Evolutionary conservation across 768 basidiomycete genomes (phyloP), one percentile per base, ranked within the genome.

Genomic region (Lactarius sanguifluus): DNA sequence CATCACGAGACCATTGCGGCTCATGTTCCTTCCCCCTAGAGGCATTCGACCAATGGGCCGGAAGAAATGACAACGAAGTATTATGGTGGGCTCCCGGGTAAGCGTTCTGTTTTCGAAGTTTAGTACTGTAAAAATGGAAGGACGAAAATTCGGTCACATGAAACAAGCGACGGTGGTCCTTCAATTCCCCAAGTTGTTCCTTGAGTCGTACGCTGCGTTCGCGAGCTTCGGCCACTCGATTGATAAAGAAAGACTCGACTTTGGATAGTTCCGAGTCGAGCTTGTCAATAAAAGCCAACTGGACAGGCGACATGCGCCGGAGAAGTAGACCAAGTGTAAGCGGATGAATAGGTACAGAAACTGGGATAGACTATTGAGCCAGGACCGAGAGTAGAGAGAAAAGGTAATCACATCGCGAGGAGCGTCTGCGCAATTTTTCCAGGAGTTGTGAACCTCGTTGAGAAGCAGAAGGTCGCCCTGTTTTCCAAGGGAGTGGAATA

Each of bases 181-280:
- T 54, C 54, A 72, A 58, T 34, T 69, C 68, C 25, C 59, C 59
- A 20, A 72, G 64, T 63, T 65, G 62, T 34, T 47, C 32, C 65
- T 60, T 18, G 40, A 76, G 74, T 71, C 70, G 28, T 59, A 55
- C 72, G 18, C 80, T 79, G 30, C 81, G 82, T 2, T 73, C 75
- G 5, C 77, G 77, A 85, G 84, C 88, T 77, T 83, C 86, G 56
- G 81, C 81, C 77, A 87, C 94, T 34, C 87, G 82, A 30, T 84
- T 85, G 6, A 83, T 72, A 74, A 92, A 98, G 76, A 99, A 99
- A 1, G 79, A 77, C 66, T 92, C 91, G 15, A 98, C 86, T 75
- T 96, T 97, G 25, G 89, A 86, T 2, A 98, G 79, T 74, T 99
- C 89, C 0, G 73, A 73, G 70, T 97, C 91, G 8, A 98, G 81